These are phyloP conservation scores for Auricularia heimuer DNA, from an alignment of 768 basidiomycete genomes.

Conservation along the genomic window DNA sequence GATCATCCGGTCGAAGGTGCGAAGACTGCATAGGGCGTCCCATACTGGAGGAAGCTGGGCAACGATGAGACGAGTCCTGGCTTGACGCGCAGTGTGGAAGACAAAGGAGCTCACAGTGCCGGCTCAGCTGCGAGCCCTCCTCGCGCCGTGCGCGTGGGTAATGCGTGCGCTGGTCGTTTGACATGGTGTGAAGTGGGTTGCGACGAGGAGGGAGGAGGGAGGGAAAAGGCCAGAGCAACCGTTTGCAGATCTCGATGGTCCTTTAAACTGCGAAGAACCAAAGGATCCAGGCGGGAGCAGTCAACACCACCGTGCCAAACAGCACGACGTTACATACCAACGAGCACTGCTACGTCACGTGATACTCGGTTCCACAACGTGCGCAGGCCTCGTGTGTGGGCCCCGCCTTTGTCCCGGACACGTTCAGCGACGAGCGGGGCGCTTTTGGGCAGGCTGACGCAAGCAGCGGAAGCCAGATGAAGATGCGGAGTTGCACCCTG, in stretches of 20 bases:
- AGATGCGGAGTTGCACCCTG: background rate
- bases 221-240: background rate
- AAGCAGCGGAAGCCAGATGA: background rate
- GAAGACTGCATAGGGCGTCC: background rate
- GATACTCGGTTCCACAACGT: background rate
- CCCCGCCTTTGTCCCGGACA: background rate
- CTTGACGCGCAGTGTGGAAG: background rate
- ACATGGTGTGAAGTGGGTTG: background rate
- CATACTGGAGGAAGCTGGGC: background rate
- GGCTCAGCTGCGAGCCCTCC: background rate
- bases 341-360: background rate
- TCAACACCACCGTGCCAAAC: background rate
- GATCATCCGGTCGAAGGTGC: background rate
- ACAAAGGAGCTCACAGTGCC: background rate
- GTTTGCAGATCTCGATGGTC: background rate
- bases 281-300: background rate
- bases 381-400: background rate
- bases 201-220: background rate
- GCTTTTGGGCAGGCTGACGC: background rate
- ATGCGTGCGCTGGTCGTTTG: background rate
- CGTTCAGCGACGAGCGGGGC: background rate
- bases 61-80: background rate
- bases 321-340: background rate
- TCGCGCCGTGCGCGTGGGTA: background rate
- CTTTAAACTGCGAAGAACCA: background rate